Conservation (phyloP, 192 early-diverging fungal species). For the Umbelopsis sp. region DNA sequence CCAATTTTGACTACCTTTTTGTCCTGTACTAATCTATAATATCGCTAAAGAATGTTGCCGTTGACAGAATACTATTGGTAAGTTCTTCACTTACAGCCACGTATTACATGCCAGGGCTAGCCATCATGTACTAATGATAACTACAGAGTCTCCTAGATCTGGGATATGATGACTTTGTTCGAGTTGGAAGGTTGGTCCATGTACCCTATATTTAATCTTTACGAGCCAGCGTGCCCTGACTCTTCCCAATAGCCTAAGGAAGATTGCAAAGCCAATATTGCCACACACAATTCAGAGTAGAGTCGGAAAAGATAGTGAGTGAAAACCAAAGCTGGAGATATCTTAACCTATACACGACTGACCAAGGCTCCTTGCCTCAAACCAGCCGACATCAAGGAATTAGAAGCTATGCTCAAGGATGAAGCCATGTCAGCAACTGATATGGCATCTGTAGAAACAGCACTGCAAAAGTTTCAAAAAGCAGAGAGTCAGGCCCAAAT, state of each 20-base stretch:
- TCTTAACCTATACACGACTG: slow-evolving; percentile 1
- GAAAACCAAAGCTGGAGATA: slow-evolving; percentile 7
- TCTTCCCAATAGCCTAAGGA: slow-evolving; percentile 51
- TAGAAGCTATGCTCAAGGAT: slow-evolving; percentile 72
- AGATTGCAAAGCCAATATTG: slow-evolving; percentile 64
- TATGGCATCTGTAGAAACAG: slow-evolving; percentile 44
- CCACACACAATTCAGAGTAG: slow-evolving; percentile 58
- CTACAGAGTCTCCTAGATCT: slow-evolving; percentile 56
- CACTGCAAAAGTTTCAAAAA: slow-evolving; percentile 56
- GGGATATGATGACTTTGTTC: slow-evolving; percentile 66
- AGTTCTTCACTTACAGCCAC: neutral
- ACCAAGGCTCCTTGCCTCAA: slow-evolving; percentile 1
- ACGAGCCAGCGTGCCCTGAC: neutral
- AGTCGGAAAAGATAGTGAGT: slow-evolving; percentile 39
- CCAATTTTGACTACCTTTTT: neutral
- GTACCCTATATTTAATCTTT: neutral
- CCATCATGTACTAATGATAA: neutral
- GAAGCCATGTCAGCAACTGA: slow-evolving; percentile 45
- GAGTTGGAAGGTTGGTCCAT: slow-evolving; percentile 52
- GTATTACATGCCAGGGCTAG: neutral
- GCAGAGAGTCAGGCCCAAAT: slow-evolving; percentile 54
- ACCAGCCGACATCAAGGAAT: slow-evolving; percentile 56
- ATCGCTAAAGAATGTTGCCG: slow-evolving; percentile 64
- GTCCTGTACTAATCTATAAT: neutral
- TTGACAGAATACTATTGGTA: slow-evolving; percentile 70